Base-by-base conservation (phyloP, 2,329 filamentous ascomycete species). In the Aciculosporium take region DNA sequence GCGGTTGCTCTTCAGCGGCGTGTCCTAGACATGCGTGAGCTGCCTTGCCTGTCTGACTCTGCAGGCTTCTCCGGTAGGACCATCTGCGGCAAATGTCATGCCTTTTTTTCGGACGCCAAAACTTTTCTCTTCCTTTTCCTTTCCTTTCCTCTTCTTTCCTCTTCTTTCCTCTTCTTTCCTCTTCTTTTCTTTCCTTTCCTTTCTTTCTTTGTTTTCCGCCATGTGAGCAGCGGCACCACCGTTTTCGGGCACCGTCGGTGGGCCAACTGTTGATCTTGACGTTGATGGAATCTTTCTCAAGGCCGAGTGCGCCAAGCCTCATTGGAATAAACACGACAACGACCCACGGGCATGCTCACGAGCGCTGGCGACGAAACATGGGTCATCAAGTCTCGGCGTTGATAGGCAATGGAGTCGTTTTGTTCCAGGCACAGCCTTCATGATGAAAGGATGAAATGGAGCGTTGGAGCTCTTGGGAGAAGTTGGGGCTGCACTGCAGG, bases 1-100 rank as follows among this genome's bases (percentile, higher is more conserved):
- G n/a, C n/a, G 39, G 45, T 51, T 46, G 49, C 52, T 50, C 42
- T 38, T 43, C 38, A 47, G 47, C 50, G 57, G 53, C 49, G 54
- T 57, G 58, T 61, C 60, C 51, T 1, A 47, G 56, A 58, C 55
- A 55, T 57, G 51, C 54, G 52, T 49, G 45, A 46, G 32, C 48
- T 49, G 48, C 51, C 55, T 63, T 49, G 48, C 51, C 55, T 63
- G 61, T 64, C 60, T 63, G 51, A 57, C 51, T 56, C 46, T 39
- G 39, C 46, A 37, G 44, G 45, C 53, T 58, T n/a, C 53, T 59
- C 42, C 55, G 53, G 62, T 50, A 61, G 60, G 58, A 35, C 55
- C 46, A 58, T 58, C 51, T 54, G 42, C 33, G 32, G 36, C 46
- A 45, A 42, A 43, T 50, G 51, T 51, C 47, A 52, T 46, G 50